Base-by-base conservation (phyloP, 352 stramenopile genomes). In the Phytophthora sansomeana region DNA sequence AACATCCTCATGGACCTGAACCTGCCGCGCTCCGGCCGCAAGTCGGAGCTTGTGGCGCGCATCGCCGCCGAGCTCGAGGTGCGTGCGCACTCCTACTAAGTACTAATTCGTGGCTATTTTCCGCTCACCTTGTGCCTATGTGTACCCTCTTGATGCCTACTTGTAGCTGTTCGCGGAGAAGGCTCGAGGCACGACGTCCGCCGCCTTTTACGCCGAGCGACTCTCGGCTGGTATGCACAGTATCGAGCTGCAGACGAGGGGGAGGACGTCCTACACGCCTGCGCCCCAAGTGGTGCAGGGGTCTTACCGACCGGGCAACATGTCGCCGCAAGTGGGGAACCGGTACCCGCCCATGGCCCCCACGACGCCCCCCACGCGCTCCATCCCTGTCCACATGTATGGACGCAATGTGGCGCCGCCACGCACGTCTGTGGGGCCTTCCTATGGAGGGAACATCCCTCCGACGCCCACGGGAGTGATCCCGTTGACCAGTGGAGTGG, bases 41-140 rank as follows among this genome's bases (percentile, higher is more conserved):
- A 95, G 64, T 79, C 77, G 41, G 87, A 95, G 55, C 78, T 95
- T 43, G 82, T 93, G 29, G 83, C 92, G 39, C 84, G 87, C 68
- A 91, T 95, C 55, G 78, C 79, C 9, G 32, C 54, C 2, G 75
- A 88, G 35, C 46, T 93, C 6, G 80, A 92, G 82, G 84, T 93
- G 5, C n/a, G n/a, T 46, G 7, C 5, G 6, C 26, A 11, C 52
- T 58, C 5, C 6, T 41, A 14, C 24, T 49, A 17, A 17, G 26
- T 44, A 6, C 8, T 8, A 16, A 13, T 10, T 58, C 21, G 26
- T 17, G 19, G 24, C 8, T 30, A 16, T 6, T 9, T 38, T 36
- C 29, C 26, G 33, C 43, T 70, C 10, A 64, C 47, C 19, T 43
- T 44, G 10, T 50, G 16, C 51, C 9, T 28, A 16, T 8, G 58